A percentile compares a stretch with the other conserved stretches of the same genome.
Conservation (phyloP, 2,329 filamentous ascomycete species). For the Dryadomyces quercus-mongolicae region DNA sequence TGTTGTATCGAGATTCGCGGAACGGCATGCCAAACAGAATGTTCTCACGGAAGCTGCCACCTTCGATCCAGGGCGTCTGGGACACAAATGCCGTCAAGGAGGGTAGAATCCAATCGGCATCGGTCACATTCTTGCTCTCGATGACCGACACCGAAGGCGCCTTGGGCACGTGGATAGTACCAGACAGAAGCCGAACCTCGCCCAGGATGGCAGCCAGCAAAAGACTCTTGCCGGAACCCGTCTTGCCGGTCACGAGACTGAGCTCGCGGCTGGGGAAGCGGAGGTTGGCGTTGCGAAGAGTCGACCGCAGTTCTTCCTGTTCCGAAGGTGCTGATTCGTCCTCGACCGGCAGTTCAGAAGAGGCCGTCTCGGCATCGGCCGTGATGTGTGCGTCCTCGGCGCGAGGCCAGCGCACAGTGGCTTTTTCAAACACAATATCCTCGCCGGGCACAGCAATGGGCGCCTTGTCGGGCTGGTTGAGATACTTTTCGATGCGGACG, state of each 20-base stretch:
- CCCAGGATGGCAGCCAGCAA: conserved; percentile 26
- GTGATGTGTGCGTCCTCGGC: conserved; percentile 15
- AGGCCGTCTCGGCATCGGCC: background rate
- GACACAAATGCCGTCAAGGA: conserved; percentile 30
- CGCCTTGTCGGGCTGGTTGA: conserved; percentile 19
- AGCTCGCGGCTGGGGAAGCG: conserved; percentile 22
- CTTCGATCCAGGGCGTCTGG: conserved; percentile 35
- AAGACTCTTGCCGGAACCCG: conserved; percentile 27
- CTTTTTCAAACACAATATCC: conserved; percentile 17
- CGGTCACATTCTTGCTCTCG: conserved; percentile 13
- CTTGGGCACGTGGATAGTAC: conserved; percentile 17
- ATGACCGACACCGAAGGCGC: conserved; percentile 14
- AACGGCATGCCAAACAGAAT: conserved; percentile 30
- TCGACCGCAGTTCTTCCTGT: conserved; percentile 16
- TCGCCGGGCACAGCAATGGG: conserved; percentile 15
- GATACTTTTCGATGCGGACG: conserved; percentile 21
- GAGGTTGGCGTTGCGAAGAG: conserved; percentile 20
- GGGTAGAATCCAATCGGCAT: conserved; percentile 22
- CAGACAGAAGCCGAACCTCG: conserved; percentile 24
- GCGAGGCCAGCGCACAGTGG: conserved; percentile 22
- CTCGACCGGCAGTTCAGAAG: background rate
- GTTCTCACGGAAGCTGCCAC: conserved; percentile 30
- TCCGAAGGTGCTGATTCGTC: background rate
- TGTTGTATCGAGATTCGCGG: conserved; percentile 27
- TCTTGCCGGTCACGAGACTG: conserved; percentile 25